These are phyloP conservation scores for Alternaria sp. DNA, from an alignment of 2,329 filamentous ascomycete species.

Conservation along the genomic window DNA sequence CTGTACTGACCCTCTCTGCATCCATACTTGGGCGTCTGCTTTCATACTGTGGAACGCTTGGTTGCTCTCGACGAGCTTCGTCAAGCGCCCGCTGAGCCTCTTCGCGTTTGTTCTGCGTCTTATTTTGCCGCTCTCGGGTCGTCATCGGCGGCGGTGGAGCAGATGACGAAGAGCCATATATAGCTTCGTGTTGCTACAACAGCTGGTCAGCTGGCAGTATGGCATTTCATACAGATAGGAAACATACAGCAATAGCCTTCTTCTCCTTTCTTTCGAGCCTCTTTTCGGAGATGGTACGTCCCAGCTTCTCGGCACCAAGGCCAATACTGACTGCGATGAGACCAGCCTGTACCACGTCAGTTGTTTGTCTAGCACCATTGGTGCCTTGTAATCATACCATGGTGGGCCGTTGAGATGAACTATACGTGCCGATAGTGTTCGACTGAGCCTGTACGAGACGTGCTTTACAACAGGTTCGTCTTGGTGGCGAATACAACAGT, in stretches of 20 bases:
- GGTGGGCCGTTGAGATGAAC: slow-evolving; percentile 4
- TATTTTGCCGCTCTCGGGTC: slow-evolving; percentile 8
- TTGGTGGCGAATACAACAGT: background rate
- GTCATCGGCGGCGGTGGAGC: slow-evolving; percentile 12
- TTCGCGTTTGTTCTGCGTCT: slow-evolving; percentile 20
- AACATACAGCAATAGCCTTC: slow-evolving; percentile 29
- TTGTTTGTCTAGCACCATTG: background rate
- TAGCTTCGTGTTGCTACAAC: slow-evolving; percentile 24
- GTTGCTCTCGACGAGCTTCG: slow-evolving; percentile 17
- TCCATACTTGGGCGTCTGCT: slow-evolving; percentile 23
- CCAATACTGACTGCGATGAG: slow-evolving; percentile 30
- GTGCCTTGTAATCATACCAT: background rate
- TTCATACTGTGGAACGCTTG: slow-evolving; percentile 7
- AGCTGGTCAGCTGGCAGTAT: background rate
- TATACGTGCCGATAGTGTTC: background rate
- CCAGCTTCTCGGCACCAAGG: slow-evolving; percentile 30
- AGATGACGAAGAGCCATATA: slow-evolving; percentile 22
- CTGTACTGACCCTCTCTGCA: slow-evolving; percentile 17
- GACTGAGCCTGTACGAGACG: background rate
- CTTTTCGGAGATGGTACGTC: slow-evolving; percentile 33
- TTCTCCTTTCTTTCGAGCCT: slow-evolving; percentile 34
- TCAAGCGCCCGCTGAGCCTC: slow-evolving; percentile 14
- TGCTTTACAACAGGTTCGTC: slow-evolving; percentile 12
- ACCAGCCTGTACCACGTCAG: slow-evolving; percentile 26
- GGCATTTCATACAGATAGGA: background rate